phyloP scores from a whole-genome alignment of 2,329 filamentous ascomycete species.

The Phyllosticta citribraziliensis region DNA sequence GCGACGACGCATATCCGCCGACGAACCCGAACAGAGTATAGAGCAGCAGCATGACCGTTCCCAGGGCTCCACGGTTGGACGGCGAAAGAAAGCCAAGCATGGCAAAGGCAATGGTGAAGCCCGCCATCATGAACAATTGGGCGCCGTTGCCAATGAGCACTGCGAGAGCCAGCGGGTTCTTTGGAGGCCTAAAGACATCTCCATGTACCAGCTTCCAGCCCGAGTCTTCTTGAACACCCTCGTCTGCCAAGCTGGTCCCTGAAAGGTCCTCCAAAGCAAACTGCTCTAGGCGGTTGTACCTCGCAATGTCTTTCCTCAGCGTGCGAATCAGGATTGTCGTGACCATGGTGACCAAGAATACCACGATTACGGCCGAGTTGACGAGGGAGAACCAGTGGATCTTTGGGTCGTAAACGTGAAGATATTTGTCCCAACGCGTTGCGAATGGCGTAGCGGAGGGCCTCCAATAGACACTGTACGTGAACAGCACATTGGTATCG shows the following conservation, averaged over 20 bases:
- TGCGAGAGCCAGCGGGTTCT: slow-evolving; percentile 72
- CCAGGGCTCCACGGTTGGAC: slow-evolving; percentile 87
- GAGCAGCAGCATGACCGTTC: slow-evolving; percentile 84
- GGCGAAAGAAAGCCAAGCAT: slow-evolving; percentile 91
- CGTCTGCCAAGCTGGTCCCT: slow-evolving; percentile 65
- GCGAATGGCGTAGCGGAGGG: slow-evolving; percentile 82
- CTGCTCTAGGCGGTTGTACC: slow-evolving; percentile 90
- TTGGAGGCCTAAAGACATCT: slow-evolving; percentile 87
- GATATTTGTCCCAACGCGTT: slow-evolving; percentile 96
- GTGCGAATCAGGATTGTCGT: slow-evolving; percentile 84
- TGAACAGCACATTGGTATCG: slow-evolving; percentile 66
- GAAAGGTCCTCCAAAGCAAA: slow-evolving; percentile 84
- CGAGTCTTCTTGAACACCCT: slow-evolving; percentile 93
- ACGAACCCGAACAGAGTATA: slow-evolving; percentile 91
- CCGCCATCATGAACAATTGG: slow-evolving; percentile 96
- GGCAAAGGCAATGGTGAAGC: slow-evolving; percentile 84
- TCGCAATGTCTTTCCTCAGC: slow-evolving; percentile 85
- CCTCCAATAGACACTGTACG: slow-evolving; percentile 86
- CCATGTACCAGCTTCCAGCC: slow-evolving; percentile 98
- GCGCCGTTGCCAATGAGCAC: slow-evolving; percentile 87
- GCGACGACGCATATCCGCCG: slow-evolving; percentile 79
- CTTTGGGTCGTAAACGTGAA: slow-evolving; percentile 93
- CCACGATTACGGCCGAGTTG: slow-evolving; percentile 89
- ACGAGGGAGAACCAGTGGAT: slow-evolving; percentile 99
- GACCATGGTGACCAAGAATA: slow-evolving; percentile 84